Percentiles rank a stretch among this genome's conserved stretches.
phyloP scores from a whole-genome alignment of 306 rosid species.

The Potentilla sterilis region DNA sequence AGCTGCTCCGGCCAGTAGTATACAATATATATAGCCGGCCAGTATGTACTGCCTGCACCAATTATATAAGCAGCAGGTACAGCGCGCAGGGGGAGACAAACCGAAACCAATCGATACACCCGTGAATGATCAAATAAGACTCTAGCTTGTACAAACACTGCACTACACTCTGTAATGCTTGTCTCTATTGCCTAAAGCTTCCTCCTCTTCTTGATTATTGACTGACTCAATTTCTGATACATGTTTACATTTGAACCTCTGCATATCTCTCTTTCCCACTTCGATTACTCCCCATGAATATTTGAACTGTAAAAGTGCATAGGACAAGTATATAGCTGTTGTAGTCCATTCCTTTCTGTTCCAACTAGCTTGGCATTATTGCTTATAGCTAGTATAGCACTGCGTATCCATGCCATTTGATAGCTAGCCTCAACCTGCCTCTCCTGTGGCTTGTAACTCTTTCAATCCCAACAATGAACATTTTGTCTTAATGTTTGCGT shows the following conservation, averaged over 20 bases:
- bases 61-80: neutral
- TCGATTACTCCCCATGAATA: neutral
- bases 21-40: conserved; percentile 9
- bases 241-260: neutral
- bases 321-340: neutral
- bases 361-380: neutral
- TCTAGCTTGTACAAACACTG: conserved; percentile 8
- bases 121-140: conserved; percentile 42
- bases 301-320: neutral
- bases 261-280: neutral
- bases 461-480: conserved; percentile 11
- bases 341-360: neutral
- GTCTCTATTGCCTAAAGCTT: conserved; percentile 7
- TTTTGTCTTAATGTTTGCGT: conserved; percentile 23
- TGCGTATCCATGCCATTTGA: neutral
- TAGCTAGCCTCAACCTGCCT: conserved; percentile 4
- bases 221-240: conserved; percentile 6
- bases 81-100: conserved; percentile 24
- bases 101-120: conserved; percentile 47
- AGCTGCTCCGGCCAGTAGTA: conserved; percentile 26
- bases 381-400: neutral
- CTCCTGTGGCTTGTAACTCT: neutral
- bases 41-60: conserved; percentile 23
- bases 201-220: neutral
- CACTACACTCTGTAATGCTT: conserved; percentile 9